Conservation (phyloP, 768 basidiomycete species). For the Grammothele lineata region DNA sequence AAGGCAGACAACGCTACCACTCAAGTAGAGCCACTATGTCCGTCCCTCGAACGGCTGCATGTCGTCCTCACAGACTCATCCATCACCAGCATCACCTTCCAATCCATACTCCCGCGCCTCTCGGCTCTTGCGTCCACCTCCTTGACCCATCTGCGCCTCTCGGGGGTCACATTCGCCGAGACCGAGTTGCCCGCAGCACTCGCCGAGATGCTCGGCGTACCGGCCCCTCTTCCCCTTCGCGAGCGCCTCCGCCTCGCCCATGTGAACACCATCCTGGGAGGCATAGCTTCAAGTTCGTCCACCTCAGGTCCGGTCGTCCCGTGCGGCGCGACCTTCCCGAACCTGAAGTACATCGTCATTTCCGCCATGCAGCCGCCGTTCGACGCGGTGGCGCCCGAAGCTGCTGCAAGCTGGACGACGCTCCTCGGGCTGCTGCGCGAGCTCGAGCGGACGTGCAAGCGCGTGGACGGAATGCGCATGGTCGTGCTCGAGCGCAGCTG, state of each 20-base stretch:
- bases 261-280: no score
- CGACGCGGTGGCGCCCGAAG: not conserved
- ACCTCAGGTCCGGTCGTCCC: not conserved
- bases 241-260: not conserved
- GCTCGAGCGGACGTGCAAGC: slow-evolving; percentile 1
- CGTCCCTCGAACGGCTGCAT: not conserved
- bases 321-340: not conserved
- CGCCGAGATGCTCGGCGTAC: not conserved
- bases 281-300: not conserved
- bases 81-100: not conserved
- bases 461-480: not conserved
- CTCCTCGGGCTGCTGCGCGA: not conserved
- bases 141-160: not conserved
- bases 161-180: not conserved
- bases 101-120: not conserved
- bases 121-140: not conserved
- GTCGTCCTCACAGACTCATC: not conserved
- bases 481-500: not conserved
- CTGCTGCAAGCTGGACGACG: not conserved
- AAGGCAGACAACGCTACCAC: not conserved
- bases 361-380: not conserved
- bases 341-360: not conserved
- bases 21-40: not conserved
- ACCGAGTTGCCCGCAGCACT: not conserved
- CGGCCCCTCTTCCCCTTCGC: not conserved